Evolutionary conservation across 2,329 filamentous ascomycete genomes (phyloP), one percentile per base, ranked within the genome.

Genomic region (Falciphora oryzae): DNA sequence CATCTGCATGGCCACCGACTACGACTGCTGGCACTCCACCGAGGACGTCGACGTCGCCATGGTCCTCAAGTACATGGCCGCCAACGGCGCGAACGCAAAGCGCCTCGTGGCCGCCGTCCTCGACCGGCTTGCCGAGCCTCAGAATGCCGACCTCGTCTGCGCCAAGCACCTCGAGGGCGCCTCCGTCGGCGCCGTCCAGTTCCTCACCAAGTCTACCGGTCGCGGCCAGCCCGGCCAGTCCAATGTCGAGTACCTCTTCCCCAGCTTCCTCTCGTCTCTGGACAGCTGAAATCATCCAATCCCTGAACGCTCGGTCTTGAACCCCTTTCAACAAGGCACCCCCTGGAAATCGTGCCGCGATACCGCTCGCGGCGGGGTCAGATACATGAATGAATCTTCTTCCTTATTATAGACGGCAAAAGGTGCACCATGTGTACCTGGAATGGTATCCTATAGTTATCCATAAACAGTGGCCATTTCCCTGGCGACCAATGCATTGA

Each of bases 1-100:
- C 86, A 96, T 99, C 73, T 97, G 94, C 83, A 99, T 99, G 95
- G 92, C 92, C 44, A 99, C 95, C 32, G 95, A 99, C 81, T 99
- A 99, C 77, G 95, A 99, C 81, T 98, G 94, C 86, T 99, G 95
- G 95, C 90, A 93, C 74, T 87, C 85, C 27, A 85, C 85, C 61
- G 90, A 87, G 65, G 91, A 91, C 69, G 95, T 99, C 67, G 93
- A 93, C 67, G 95, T 99, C 28, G 91, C 93, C 77, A 96, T 98
- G 91, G 95, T 99, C 65, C 92, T 97, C 88, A 90, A 87, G 67
- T 92, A 96, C 78, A 99, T 99, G 95, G 89, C 90, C 75, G 90
- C 92, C 69, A 99, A 99, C 78, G 84, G 91, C 63, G 83, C 89
- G 73, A 99, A 98, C 73, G 95, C 95, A 44, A 89, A 89, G 75